A percentile compares a stretch with the other conserved stretches of the same genome.
phyloP scores from a whole-genome alignment of 495 filamentous ascomycete genomes.

The Penicillium flavigenum region DNA sequence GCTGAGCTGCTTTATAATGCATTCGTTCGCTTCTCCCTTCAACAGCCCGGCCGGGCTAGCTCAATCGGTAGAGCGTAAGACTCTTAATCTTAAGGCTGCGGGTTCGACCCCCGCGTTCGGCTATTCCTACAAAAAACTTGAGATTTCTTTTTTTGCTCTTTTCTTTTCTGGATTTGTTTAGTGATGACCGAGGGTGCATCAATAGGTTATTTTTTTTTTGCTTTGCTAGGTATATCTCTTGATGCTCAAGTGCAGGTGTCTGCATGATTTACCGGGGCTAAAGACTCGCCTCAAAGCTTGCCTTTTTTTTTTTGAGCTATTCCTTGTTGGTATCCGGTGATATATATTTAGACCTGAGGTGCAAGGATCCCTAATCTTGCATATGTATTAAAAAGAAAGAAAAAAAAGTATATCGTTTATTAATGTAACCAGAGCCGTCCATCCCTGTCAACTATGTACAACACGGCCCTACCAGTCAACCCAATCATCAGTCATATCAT shows the following conservation, averaged over 20 bases:
- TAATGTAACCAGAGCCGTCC: background rate
- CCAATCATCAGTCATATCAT: conserved; percentile 8
- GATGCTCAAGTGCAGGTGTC: too few species aligned
- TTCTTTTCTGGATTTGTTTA: background rate
- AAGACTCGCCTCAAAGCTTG: too few species aligned
- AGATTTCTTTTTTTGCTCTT: conserved; percentile 13
- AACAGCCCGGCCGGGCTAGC: conserved; percentile 47
- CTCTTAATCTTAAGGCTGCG: conserved; percentile 62
- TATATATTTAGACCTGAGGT: background rate
- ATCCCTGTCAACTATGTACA: conserved; percentile 1
- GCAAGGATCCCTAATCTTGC: background rate
- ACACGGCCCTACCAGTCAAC: background rate
- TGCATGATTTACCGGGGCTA: too few species aligned
- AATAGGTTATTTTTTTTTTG: too few species aligned
- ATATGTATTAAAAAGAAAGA: background rate
- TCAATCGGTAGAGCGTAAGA: conserved; percentile 62
- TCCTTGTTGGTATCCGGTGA: too few species aligned
- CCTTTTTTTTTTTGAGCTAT: too few species aligned
- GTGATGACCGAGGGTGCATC: too few species aligned
- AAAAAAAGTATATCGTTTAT: background rate
- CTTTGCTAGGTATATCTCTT: too few species aligned
- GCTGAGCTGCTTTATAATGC: background rate
- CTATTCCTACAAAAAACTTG: conserved; percentile 32
- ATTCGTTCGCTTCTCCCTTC: background rate
- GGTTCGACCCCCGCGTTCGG: conserved; percentile 59